Percentiles rank a stretch among this genome's conserved stretches.
Evolutionary conservation across 768 basidiomycete species (phyloP).

Genomic region (Macrocybe gigantea): DNA sequence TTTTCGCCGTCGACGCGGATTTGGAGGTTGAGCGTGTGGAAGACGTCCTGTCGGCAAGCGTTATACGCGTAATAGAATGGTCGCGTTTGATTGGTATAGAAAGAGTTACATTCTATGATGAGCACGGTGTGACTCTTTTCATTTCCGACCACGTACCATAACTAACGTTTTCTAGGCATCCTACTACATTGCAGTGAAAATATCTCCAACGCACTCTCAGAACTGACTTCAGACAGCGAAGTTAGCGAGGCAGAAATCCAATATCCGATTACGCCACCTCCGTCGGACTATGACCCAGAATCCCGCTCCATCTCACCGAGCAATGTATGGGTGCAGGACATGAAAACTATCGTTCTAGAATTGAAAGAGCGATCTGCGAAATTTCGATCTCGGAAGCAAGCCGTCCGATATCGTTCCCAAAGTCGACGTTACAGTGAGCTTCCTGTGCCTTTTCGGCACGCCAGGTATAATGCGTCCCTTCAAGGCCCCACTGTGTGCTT

Average conservation of each 20-base stretch:
- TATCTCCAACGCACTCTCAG: conserved; percentile 27
- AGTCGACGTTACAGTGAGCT: no score
- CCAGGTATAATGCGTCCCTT: conserved; percentile 1
- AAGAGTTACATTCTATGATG: conserved; percentile 68
- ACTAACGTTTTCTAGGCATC: conserved; percentile 24
- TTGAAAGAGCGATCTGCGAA: no score
- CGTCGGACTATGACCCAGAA: conserved; percentile 58
- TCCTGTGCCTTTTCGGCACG: background rate
- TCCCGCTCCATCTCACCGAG: conserved; percentile 60
- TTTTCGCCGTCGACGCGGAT: conserved; percentile 45
- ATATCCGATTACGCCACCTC: conserved; percentile 75
- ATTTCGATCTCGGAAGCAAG: no score
- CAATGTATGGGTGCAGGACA: conserved; percentile 11
- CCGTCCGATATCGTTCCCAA: no score
- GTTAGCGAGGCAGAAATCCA: conserved; percentile 43
- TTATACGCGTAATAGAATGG: conserved; percentile 51
- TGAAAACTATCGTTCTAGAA: conserved; percentile 11
- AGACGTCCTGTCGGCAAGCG: conserved; percentile 43
- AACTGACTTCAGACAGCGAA: conserved; percentile 10
- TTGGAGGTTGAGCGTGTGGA: conserved; percentile 22
- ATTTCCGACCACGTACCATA: background rate
- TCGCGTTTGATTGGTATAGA: conserved; percentile 57
- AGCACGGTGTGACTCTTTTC: conserved; percentile 43
- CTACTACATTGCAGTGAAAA: conserved; percentile 32
- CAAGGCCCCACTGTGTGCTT: conserved; percentile 45